Base-by-base conservation (phyloP, 257 asterid genomes). In the Przewalskia tangutica region DNA sequence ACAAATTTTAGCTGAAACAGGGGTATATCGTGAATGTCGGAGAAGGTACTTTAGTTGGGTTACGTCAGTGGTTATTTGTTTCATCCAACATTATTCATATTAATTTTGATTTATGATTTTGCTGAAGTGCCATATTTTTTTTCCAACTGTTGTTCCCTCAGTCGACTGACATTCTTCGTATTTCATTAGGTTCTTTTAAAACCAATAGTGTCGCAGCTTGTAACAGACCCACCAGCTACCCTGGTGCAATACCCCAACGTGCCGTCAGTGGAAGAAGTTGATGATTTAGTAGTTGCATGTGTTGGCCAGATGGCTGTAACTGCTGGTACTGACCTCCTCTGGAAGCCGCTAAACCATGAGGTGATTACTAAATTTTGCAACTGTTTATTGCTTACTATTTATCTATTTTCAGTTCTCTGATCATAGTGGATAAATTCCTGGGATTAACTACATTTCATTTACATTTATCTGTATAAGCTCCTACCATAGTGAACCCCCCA, bases 331-430 rank as follows among this genome's bases (percentile, higher is more conserved):
- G 98, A 91, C 89, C 97, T 94, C 76, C 94, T 93, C 53, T 94
- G 98, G 98, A 93, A 95, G 86, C 97, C 97, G 4, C 87, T 95
- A 83, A 95, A 94, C 87, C 97, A 95, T 40, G 98, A 95, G 98
- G 99, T 95, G 51, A 78, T 62, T 65, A 67, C 53, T 32, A 42
- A 59, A 59, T 40, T 46, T 59, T 58, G 8, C 65, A 56, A 9
- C 50, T 2, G n/a, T 62, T 54, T 63, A 56, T 63, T 40, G 11
- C 23, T 14, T 40, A 79, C 13, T 59, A 13, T 63, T n/a, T 20
- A n/a, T 55, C 14, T 56, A 32, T 56, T 20, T 46, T 71, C 42
- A 46, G 60, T 48, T 71, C 11, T 71, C 8, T 48, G 59, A 10
- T 50, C 79, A 11, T 20, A 23, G 18, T 73, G 23, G 78, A 71